phyloP scores from a whole-genome alignment of 495 filamentous ascomycete genomes.

The Lophiotrema nucula region DNA sequence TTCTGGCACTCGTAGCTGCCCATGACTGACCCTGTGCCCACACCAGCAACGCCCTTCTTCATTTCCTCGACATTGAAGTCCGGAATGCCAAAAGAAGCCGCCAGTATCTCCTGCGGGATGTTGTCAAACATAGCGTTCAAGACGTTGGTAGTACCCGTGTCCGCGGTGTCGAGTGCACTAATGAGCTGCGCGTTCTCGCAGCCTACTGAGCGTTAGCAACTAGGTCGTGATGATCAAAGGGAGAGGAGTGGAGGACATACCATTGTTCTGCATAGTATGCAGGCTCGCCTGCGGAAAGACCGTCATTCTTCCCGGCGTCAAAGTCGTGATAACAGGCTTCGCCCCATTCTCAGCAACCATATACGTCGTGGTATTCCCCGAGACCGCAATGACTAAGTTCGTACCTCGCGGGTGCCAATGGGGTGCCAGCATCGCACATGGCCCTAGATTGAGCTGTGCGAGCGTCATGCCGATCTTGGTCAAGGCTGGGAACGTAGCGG shows the following conservation, averaged over 20 bases:
- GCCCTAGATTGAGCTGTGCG: slow-evolving; percentile 45
- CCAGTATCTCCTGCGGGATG: slow-evolving; percentile 37
- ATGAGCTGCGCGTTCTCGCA: slow-evolving; percentile 43
- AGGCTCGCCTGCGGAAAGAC: slow-evolving; percentile 50
- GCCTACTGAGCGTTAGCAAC: slow-evolving; percentile 22
- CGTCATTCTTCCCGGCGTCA: slow-evolving; percentile 48
- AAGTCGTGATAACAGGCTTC: slow-evolving; percentile 32
- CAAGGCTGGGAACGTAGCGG: slow-evolving; percentile 42
- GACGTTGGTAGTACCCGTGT: slow-evolving; percentile 42
- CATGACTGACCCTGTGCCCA: slow-evolving; percentile 38
- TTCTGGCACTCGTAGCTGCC: slow-evolving; percentile 37
- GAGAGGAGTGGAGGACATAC: slow-evolving; percentile 22
- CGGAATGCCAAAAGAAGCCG: slow-evolving; percentile 36
- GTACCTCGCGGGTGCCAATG: slow-evolving; percentile 47
- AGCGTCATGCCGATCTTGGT: slow-evolving; percentile 41
- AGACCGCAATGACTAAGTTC: slow-evolving; percentile 46
- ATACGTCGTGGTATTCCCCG: slow-evolving; percentile 44
- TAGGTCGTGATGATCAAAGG: not conserved
- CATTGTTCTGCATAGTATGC: slow-evolving; percentile 53
- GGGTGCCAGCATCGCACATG: slow-evolving; percentile 50
- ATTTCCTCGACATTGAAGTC: slow-evolving; percentile 19
- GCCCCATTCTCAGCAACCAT: slow-evolving; percentile 50
- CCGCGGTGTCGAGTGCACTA: slow-evolving; percentile 40
- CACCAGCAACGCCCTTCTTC: slow-evolving; percentile 29
- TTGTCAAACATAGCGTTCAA: slow-evolving; percentile 36